These are phyloP conservation scores for Thelephora ganbajun DNA, from an alignment of 768 basidiomycete genomes.

Conservation along the genomic window DNA sequence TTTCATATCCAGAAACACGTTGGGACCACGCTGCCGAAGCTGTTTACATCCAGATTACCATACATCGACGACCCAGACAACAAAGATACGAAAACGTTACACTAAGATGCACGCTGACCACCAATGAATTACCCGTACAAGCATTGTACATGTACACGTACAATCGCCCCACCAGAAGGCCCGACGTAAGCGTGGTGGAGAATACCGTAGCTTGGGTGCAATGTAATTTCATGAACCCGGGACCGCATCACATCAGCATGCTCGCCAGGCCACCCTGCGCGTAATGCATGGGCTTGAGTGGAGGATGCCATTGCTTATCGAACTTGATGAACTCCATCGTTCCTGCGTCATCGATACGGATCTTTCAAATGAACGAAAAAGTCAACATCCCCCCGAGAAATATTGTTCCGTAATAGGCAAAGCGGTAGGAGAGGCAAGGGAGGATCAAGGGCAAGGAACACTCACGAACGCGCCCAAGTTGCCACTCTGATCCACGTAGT, in stretches of 20 bases:
- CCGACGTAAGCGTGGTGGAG: too few relatives aligned
- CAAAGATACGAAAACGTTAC: too few relatives aligned
- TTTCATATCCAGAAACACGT: too few relatives aligned
- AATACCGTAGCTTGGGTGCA: too few relatives aligned
- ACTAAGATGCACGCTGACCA: too few relatives aligned
- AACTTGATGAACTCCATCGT: slow-evolving; percentile 67
- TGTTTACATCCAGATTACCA: too few relatives aligned
- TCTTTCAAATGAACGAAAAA: slow-evolving; percentile 26
- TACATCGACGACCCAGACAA: too few relatives aligned
- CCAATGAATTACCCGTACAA: too few relatives aligned
- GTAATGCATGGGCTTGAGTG: slow-evolving; percentile 90
- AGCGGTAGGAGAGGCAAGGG: not conserved
- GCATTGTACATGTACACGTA: too few relatives aligned
- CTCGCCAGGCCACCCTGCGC: slow-evolving; percentile 49
- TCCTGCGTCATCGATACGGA: slow-evolving; percentile 72
- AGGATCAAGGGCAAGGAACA: slow-evolving; percentile 20
- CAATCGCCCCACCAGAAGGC: too few relatives aligned
- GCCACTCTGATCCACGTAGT: slow-evolving; percentile 84
- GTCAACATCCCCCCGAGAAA: not conserved
- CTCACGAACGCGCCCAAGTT: slow-evolving; percentile 85
- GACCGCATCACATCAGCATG: slow-evolving; percentile 42
- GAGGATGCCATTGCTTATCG: slow-evolving; percentile 77
- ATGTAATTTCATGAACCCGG: too few relatives aligned
- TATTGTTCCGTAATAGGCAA: not conserved
- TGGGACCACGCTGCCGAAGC: too few relatives aligned